Base-by-base conservation (phyloP, 129 eudicot genomes). In the Erigeron canadensis region DNA sequence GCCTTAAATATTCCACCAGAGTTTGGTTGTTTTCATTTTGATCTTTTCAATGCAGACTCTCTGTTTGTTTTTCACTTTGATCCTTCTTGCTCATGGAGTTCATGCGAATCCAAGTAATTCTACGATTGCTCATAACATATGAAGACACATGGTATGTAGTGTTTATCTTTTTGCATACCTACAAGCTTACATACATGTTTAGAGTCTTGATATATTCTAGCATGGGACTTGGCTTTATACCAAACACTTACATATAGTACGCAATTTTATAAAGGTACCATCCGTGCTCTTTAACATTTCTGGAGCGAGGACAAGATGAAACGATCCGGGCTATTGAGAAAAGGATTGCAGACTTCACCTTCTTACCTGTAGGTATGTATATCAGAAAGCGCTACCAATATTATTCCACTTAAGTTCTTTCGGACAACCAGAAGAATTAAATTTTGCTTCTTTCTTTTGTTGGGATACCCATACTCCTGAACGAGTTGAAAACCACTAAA, bases 291-390 rank as follows among this genome's bases (percentile, higher is more conserved):
- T 95, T 96, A 18, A 89, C 96, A 76, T 89, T 86, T 77, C 87
- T 94, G 64, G 61, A 77, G 2, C 84, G 98, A 82, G 98, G 98
- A 64, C 95, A 83, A 57, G 98, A 94, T 76, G 86, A 94, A 67
- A 82, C 69, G 17, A 69, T 94, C 61, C 80, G 81, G 75, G 75
- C 68, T 39, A 94, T 94, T 39, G 98, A 94, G 87, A 89, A 89
- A 80, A 84, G 90, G 77, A 89, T 94, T 77, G 95, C 97, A 68
- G 97, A 89, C 81, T 89, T 89, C 76, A 87, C 98, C 60, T 94
- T 89, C 73, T 71, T 94, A 50, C 96, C 97, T 68, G 89, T 81
- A 46, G 98, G 96, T 94, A 85, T 63, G 96, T 47, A 75, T 41
- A 59, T 55, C 46, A 16, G 13, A 47, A 67, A 77, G 67, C 60